These are phyloP conservation scores for Musa acuminata DNA, from an alignment of 176 grass and related monocot species.

Conservation along the genomic window DNA sequence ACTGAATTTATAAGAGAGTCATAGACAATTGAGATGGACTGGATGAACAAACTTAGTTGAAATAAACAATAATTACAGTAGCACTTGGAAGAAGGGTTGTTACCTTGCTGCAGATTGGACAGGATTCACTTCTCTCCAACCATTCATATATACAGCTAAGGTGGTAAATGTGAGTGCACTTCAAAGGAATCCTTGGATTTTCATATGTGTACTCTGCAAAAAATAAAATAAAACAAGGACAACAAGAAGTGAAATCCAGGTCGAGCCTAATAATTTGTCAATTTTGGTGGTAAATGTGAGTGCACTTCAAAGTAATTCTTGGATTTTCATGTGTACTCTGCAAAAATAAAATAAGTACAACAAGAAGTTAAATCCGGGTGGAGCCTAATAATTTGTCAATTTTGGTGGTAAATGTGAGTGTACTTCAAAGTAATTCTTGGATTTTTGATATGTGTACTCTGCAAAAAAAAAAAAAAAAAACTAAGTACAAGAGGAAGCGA, in stretches of 20 bases:
- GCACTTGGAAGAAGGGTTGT: not conserved
- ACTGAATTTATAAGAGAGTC: not conserved
- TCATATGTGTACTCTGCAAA: not conserved
- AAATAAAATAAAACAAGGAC: not conserved
- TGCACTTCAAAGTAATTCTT: not conserved
- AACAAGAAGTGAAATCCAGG: not conserved
- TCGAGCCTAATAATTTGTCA: not conserved
- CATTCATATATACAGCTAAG: slow-evolving; percentile 13
- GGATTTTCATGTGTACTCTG: slow-evolving; percentile 3
- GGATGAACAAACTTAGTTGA: not conserved
- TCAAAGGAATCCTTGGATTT: not conserved
- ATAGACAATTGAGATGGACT: not conserved
- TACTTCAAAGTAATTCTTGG: no score
- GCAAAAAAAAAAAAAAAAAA: no score
- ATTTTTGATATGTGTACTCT: no score
- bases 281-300: not conserved
- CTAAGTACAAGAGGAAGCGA: no score
- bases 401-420: no score
- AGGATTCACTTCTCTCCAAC: slow-evolving; percentile 6
- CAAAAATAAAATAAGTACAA: not conserved
- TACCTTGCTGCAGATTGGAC: slow-evolving; percentile 3
- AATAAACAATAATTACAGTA: not conserved
- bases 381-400: not conserved
- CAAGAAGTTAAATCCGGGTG: not conserved
- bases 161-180: slow-evolving; percentile 1